phyloP scores from a whole-genome alignment of 148 eudicot genomes.

The Polygonum maritimum region DNA sequence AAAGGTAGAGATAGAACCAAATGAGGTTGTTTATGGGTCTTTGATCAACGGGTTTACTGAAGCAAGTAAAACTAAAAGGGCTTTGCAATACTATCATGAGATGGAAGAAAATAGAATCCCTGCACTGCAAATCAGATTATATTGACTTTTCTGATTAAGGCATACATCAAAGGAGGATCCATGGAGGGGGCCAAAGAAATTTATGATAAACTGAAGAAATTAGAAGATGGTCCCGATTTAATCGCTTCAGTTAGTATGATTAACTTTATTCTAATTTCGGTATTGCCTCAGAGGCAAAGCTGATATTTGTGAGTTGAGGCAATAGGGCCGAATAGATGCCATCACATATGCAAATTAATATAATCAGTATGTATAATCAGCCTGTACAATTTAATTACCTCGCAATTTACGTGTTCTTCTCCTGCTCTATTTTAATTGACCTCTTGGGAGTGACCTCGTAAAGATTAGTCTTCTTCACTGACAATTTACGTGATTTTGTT shows the following conservation, averaged over 20 bases:
- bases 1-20: constrained; percentile 48
- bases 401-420: too few species aligned
- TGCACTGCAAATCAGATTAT: constrained; percentile 58
- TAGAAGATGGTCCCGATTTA: constrained; percentile 67
- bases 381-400: too few species aligned
- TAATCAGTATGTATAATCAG: constrained; percentile 69
- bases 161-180: constrained; percentile 51
- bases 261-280: constrained; percentile 67
- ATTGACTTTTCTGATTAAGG: constrained; percentile 74
- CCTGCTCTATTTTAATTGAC: too few species aligned
- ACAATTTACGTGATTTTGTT: too few species aligned
- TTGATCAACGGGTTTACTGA: constrained; percentile 76
- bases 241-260: constrained; percentile 82
- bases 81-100: constrained; percentile 38
- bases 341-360: constrained; percentile 63
- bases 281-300: constrained; percentile 61
- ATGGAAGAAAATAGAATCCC: constrained; percentile 54
- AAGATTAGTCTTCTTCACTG: too few species aligned
- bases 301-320: constrained; percentile 40
- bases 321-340: constrained; percentile 46
- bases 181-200: constrained; percentile 54
- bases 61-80: constrained; percentile 56
- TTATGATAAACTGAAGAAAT: constrained; percentile 45
- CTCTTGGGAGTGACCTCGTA: too few species aligned
- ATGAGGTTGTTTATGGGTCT: constrained; percentile 78